phyloP scores from a whole-genome alignment of 106 monocot genomes.

The Allium sativum region DNA sequence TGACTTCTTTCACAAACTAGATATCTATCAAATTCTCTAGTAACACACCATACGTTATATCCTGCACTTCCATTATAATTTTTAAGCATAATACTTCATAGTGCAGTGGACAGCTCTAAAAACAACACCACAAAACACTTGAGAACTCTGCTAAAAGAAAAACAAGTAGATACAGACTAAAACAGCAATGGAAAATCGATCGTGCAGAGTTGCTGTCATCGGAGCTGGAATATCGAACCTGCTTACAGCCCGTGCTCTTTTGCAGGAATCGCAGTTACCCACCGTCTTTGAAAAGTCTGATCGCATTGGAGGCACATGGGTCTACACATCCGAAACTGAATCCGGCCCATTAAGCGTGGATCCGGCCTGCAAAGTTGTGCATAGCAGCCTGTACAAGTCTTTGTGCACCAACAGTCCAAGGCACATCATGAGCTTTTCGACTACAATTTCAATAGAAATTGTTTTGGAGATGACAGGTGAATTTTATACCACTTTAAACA shows the following conservation, averaged over 20 bases:
- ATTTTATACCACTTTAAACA: too few relatives aligned
- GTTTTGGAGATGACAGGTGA: too few relatives aligned
- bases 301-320: slow-evolving; percentile 23
- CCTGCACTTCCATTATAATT: too few relatives aligned
- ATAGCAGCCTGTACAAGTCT: slow-evolving; percentile 71
- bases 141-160: too few relatives aligned
- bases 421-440: slow-evolving; percentile 78
- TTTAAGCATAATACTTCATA: too few relatives aligned
- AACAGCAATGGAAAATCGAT: background rate
- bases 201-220: background rate
- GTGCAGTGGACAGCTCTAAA: too few relatives aligned
- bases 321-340: slow-evolving; percentile 48
- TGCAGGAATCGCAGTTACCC: slow-evolving; percentile 51
- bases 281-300: slow-evolving; percentile 63
- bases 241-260: slow-evolving; percentile 70
- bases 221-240: slow-evolving; percentile 70
- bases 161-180: too few relatives aligned
- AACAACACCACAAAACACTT: too few relatives aligned
- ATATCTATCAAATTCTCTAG: too few relatives aligned
- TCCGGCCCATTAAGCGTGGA: slow-evolving; percentile 52
- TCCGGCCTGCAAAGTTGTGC: slow-evolving; percentile 30
- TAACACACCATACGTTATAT: too few relatives aligned
- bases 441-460: slow-evolving; percentile 41
- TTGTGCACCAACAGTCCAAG: slow-evolving; percentile 84
- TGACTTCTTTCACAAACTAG: too few relatives aligned